Evolutionary conservation across 495 filamentous ascomycete species (phyloP).

Genomic region (Xanthoparmelia taractica): DNA sequence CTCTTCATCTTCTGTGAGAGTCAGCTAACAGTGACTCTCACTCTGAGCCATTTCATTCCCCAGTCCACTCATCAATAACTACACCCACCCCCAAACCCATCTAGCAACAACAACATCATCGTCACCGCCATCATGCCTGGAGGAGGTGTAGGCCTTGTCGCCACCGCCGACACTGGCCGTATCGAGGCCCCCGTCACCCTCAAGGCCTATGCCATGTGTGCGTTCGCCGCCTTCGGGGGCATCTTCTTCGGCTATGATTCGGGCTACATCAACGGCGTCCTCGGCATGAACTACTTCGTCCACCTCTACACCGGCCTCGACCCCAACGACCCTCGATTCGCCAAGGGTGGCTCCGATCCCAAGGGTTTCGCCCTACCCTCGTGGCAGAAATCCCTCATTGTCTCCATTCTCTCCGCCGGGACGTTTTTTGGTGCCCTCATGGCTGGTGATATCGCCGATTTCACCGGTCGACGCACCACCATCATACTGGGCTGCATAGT

Average conservation of each 20-base stretch:
- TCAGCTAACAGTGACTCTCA: neutral
- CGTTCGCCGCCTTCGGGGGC: constrained; percentile 61
- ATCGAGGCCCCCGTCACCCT: constrained; percentile 59
- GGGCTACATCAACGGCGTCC: constrained; percentile 56
- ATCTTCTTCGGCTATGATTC: constrained; percentile 62
- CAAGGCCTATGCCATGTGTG: constrained; percentile 62
- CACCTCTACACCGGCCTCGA: constrained; percentile 35
- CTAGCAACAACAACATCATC: neutral
- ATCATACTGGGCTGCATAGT: constrained; percentile 49
- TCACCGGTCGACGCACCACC: constrained; percentile 48
- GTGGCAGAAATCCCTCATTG: constrained; percentile 44
- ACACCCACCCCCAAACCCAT: neutral
- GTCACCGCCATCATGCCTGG: constrained; percentile 24
- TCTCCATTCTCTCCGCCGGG: constrained; percentile 52
- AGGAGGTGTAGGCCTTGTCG: constrained; percentile 20
- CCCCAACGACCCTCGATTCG: constrained; percentile 25
- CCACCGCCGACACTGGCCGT: constrained; percentile 38
- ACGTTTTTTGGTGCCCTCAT: constrained; percentile 57
- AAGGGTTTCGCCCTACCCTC: constrained; percentile 32
- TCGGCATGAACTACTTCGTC: constrained; percentile 48
- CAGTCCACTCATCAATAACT: neutral
- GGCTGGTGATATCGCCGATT: constrained; percentile 50
- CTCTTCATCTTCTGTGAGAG: neutral
- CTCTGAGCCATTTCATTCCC: neutral
- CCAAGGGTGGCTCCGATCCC: constrained; percentile 17